Conservation (phyloP, 768 basidiomycete genomes). For the Kwoniella newhampshirensis region DNA sequence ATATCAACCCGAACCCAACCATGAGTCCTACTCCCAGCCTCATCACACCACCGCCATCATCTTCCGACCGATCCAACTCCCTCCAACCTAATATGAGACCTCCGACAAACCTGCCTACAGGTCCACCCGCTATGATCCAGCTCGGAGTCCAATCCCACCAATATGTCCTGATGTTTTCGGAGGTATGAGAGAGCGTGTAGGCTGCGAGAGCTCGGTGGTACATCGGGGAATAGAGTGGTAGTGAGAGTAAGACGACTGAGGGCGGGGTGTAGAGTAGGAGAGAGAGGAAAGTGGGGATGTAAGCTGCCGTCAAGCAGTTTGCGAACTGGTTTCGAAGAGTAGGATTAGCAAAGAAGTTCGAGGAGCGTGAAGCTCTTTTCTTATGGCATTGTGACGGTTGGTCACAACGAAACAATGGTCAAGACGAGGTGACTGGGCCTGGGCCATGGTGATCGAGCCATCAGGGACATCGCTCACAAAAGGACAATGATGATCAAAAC, state of each 20-base stretch:
- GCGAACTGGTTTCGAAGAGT: constrained; percentile 28
- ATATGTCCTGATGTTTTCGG: constrained; percentile 7
- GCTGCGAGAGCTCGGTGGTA: constrained; percentile 17
- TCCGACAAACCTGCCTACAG: constrained; percentile 36
- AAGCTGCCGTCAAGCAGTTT: constrained; percentile 50
- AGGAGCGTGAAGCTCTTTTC: too few species aligned
- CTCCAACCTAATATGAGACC: constrained; percentile 41
- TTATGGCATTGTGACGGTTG: too few species aligned
- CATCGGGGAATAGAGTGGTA: constrained; percentile 30
- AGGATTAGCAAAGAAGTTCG: neutral
- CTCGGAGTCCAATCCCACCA: constrained; percentile 39
- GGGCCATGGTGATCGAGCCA: too few species aligned
- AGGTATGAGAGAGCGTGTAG: constrained; percentile 10
- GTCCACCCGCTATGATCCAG: constrained; percentile 42
- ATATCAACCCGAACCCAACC: constrained; percentile 23
- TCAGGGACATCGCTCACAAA: constrained; percentile 28
- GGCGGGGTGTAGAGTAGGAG: constrained; percentile 44
- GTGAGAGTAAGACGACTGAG: constrained; percentile 30
- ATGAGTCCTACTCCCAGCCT: constrained; percentile 29
- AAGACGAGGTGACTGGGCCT: too few species aligned
- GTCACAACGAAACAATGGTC: too few species aligned
- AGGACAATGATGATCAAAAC: constrained; percentile 55
- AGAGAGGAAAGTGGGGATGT: constrained; percentile 44
- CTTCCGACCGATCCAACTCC: constrained; percentile 29
- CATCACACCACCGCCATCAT: constrained; percentile 6